Evolutionary conservation across 371 early-diverging fungal genomes (phyloP).

Genomic region (Gilbertella persicaria): DNA sequence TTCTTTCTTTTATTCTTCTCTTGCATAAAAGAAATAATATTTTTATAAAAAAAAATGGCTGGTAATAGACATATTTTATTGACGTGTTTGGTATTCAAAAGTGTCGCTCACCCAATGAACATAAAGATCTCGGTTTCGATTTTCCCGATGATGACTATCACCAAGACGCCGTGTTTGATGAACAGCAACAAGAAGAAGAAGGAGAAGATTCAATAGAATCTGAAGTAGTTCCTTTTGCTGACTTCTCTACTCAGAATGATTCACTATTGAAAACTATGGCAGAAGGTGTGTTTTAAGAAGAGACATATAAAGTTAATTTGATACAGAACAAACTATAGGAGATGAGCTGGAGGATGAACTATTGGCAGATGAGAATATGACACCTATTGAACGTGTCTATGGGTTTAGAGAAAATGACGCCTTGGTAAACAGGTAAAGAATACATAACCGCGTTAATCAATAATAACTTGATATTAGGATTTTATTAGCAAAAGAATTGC

Average conservation of each 20-base stretch:
- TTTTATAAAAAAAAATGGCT: slow-evolving; percentile 13
- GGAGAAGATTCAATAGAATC: background rate
- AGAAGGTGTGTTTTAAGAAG: slow-evolving; percentile 1
- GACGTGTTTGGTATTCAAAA: background rate
- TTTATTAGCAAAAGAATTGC: slow-evolving; percentile 26
- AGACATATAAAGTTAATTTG: background rate
- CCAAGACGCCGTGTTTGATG: slow-evolving; percentile 16
- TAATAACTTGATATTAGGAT: slow-evolving; percentile 8
- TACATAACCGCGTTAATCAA: background rate
- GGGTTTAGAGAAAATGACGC: slow-evolving; percentile 48
- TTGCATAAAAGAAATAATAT: background rate
- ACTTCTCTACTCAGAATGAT: background rate
- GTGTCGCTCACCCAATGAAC: background rate
- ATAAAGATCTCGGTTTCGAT: slow-evolving; percentile 52
- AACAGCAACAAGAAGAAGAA: slow-evolving; percentile 7
- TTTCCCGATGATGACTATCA: slow-evolving; percentile 44
- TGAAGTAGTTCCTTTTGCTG: background rate
- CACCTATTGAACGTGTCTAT: slow-evolving; percentile 53
- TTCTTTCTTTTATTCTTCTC: background rate
- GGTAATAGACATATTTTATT: background rate
- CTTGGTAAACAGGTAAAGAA: slow-evolving; percentile 47
- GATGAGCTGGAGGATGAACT: slow-evolving; percentile 52
- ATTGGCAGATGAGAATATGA: slow-evolving; percentile 45
- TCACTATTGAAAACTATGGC: slow-evolving; percentile 3
- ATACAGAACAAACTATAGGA: slow-evolving; percentile 17